These are phyloP conservation scores for Pleoardoris graminearum DNA, from an alignment of 2,329 filamentous ascomycete species.

Conservation along the genomic window DNA sequence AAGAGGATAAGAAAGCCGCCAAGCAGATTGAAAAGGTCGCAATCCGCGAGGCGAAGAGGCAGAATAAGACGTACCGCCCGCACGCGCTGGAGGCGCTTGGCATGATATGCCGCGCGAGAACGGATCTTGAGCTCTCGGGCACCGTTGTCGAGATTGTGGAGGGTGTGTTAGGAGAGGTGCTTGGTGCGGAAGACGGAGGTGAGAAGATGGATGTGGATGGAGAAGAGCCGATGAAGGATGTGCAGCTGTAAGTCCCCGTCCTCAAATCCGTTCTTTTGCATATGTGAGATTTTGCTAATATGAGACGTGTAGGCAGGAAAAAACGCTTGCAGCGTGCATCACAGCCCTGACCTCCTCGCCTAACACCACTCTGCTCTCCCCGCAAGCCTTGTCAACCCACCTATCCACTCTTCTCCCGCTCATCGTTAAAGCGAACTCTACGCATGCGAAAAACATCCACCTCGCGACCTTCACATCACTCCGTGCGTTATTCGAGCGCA, in stretches of 20 bases:
- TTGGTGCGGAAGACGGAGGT: slow-evolving; percentile 20
- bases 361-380: slow-evolving; percentile 18
- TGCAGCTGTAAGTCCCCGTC: slow-evolving; percentile 24
- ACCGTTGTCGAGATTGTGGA: slow-evolving; percentile 68
- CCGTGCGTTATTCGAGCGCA: slow-evolving; percentile 23
- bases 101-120: slow-evolving; percentile 68
- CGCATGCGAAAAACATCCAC: slow-evolving; percentile 26
- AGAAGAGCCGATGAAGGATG: slow-evolving; percentile 28
- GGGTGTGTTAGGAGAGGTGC: slow-evolving; percentile 50
- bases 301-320: slow-evolving; percentile 22
- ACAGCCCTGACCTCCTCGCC: slow-evolving; percentile 22
- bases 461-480: slow-evolving; percentile 29
- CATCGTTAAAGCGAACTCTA: slow-evolving; percentile 22
- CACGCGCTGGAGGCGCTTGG: slow-evolving; percentile 74
- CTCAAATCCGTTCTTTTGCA: not conserved
- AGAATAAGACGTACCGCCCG: slow-evolving; percentile 81
- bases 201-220: slow-evolving; percentile 41
- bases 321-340: slow-evolving; percentile 28
- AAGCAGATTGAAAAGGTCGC: slow-evolving; percentile 69
- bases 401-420: slow-evolving; percentile 19
- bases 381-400: slow-evolving; percentile 16
- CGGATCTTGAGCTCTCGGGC: slow-evolving; percentile 70
- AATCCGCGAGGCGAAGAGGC: slow-evolving; percentile 85
- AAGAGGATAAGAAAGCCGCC: slow-evolving; percentile 61
- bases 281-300: not conserved